Evolutionary conservation across 2,329 filamentous ascomycete genomes (phyloP).

Genomic region (Leptosphaerulina australis): DNA sequence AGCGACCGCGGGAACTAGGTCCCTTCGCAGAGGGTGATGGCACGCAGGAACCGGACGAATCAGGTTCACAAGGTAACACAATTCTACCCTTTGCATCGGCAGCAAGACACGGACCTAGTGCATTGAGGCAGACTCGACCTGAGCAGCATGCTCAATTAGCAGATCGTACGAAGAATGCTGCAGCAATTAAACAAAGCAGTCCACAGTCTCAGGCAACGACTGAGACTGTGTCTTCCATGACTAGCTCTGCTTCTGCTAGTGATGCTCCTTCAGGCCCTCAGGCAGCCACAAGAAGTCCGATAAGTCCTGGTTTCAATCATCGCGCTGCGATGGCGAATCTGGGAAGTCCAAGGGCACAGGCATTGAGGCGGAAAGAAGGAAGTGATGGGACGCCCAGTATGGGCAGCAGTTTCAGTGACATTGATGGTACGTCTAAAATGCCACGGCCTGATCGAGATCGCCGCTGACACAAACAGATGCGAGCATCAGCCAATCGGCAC

Average conservation of each 20-base stretch:
- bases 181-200: slow-evolving; percentile 21
- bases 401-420: slow-evolving; percentile 83
- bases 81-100: slow-evolving; percentile 54
- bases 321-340: slow-evolving; percentile 63
- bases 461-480: slow-evolving; percentile 63
- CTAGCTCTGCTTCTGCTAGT: slow-evolving; percentile 49
- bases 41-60: slow-evolving; percentile 55
- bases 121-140: slow-evolving; percentile 19
- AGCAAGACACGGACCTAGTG: slow-evolving; percentile 9
- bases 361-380: slow-evolving; percentile 31
- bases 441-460: no score
- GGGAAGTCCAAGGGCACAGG: slow-evolving; percentile 53
- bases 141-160: slow-evolving; percentile 18
- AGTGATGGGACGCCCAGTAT: slow-evolving; percentile 48
- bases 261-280: slow-evolving; percentile 29
- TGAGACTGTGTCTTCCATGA: slow-evolving; percentile 60
- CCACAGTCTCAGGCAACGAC: slow-evolving; percentile 30
- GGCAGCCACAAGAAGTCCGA: slow-evolving; percentile 27
- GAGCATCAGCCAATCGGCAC: slow-evolving; percentile 78
- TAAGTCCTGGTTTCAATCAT: slow-evolving; percentile 59
- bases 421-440: slow-evolving; percentile 74
- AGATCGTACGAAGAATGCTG: slow-evolving; percentile 8
- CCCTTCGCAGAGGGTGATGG: slow-evolving; percentile 39
- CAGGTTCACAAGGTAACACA: slow-evolving; percentile 57
- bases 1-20: slow-evolving; percentile 35